Base-by-base conservation (phyloP, 1,284 basidiomycete species). In the Malassezia restricta region DNA sequence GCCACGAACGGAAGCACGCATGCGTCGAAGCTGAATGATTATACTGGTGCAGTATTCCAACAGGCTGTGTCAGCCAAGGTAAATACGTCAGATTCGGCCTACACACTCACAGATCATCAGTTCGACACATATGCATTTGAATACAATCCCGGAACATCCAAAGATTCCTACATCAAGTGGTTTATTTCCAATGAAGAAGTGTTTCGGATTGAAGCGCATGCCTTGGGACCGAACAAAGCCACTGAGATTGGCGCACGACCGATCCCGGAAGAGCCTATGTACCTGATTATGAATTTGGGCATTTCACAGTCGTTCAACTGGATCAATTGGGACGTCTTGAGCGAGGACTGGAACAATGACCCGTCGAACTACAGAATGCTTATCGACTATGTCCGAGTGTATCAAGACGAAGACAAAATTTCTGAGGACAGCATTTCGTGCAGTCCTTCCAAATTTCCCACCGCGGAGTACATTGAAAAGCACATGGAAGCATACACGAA, bases 191-290 rank as follows among this genome's bases (percentile, higher is more conserved):
- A 51, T 9, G 30, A 63, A 9, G 61, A 59, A 3, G 51, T 60
- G 43, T 61, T 59, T 55, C 59, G 82, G 3, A 63, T 95, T 48
- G 79, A 81, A 35, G 78, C 79, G n/a, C 74, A 76, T 35, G 89
- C 85, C 4, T 79, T 91, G 74, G 81, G 76, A 5, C 79, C 84
- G 2, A 84, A 90, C 66, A 44, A 75, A 0, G 56, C 64, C 0
- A 82, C 82, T 12, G 76, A 86, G 57, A 86, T 92, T 47, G 77
- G 82, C 1, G 78, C 80, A 35, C 78, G 91, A 40, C 80, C 83
- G 5, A 78, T 95, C 37, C 81, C 88, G 0, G 81, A 85, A 30
- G 63, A 63, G 50, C 59, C 65, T 2, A 63, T 66, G 64, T 66
- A 66, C 38, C 57, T 70, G 39, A 35, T 69, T 20, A 40, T 68